Conservation (phyloP, 257 asterid species). For the Dorcoceras hygrometricum region DNA sequence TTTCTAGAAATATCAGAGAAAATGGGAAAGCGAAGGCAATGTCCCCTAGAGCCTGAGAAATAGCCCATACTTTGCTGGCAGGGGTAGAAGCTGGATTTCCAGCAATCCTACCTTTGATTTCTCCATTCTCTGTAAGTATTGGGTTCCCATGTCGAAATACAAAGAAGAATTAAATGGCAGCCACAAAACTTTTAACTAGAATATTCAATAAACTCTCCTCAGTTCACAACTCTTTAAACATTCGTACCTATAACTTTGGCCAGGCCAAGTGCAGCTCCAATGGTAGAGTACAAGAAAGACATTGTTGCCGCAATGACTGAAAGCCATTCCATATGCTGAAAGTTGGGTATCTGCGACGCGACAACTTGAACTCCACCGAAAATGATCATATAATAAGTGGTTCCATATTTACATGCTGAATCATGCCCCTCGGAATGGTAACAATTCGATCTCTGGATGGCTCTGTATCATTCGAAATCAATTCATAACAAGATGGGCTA, state of each 20-base stretch:
- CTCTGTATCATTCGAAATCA: slow-evolving; percentile 41
- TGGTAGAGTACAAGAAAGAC: slow-evolving; percentile 74
- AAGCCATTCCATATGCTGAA: slow-evolving; percentile 75
- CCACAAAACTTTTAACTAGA: neutral
- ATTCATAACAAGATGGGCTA: neutral
- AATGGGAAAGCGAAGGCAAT: slow-evolving; percentile 78
- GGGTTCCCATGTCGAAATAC: slow-evolving; percentile 1
- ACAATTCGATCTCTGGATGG: slow-evolving; percentile 68
- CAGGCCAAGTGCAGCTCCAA: slow-evolving; percentile 68
- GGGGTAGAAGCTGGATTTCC: slow-evolving; percentile 49
- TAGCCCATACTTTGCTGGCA: slow-evolving; percentile 49
- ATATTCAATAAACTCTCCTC: neutral
- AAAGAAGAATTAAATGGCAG: slow-evolving; percentile 7
- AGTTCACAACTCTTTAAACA: neutral
- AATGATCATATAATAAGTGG: slow-evolving; percentile 48
- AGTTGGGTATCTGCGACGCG: slow-evolving; percentile 82
- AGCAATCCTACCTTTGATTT: slow-evolving; percentile 55
- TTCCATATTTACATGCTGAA: slow-evolving; percentile 42
- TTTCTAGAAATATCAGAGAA: slow-evolving; percentile 58
- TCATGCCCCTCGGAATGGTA: slow-evolving; percentile 60
- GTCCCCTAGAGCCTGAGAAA: slow-evolving; percentile 71
- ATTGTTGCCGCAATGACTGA: slow-evolving; percentile 72
- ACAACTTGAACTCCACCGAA: slow-evolving; percentile 70
- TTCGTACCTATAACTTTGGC: slow-evolving; percentile 62
- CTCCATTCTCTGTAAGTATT: slow-evolving; percentile 53